Conservation (phyloP, 495 filamentous ascomycete genomes). For the Jackrogersella multiformis region DNA sequence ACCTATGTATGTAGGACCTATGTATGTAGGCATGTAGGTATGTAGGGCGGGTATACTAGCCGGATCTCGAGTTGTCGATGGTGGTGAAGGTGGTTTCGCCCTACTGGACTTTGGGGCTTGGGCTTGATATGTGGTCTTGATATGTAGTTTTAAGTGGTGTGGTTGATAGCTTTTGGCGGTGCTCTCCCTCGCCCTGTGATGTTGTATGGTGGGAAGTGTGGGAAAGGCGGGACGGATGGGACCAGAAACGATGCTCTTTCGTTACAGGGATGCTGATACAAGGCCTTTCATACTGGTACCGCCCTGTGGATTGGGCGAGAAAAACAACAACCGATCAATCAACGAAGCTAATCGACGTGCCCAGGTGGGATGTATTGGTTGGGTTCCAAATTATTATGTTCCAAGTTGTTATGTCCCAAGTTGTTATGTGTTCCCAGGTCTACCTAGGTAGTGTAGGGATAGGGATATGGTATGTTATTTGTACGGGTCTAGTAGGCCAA, state of each 20-base stretch:
- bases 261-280: conserved; percentile 35
- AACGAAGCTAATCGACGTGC: conserved; percentile 27
- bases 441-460: no score
- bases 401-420: no score
- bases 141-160: conserved; percentile 25
- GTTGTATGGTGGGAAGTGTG: neutral
- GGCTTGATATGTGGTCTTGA: no score
- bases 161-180: neutral
- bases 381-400: no score
- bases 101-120: conserved; percentile 11
- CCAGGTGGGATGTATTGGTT: conserved; percentile 27
- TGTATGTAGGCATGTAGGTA: no score
- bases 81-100: neutral
- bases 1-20: neutral
- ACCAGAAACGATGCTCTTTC: conserved; percentile 17
- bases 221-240: conserved; percentile 3
- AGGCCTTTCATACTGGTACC: conserved; percentile 9
- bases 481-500: no score
- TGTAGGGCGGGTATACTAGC: conserved; percentile 4
- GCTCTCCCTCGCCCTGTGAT: no score
- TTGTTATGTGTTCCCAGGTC: no score
- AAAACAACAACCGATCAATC: conserved; percentile 22
- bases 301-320: conserved; percentile 28
- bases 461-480: no score
- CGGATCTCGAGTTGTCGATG: conserved; percentile 29